A percentile compares a stretch with the other conserved stretches of the same genome.
Conservation (phyloP, 2,329 filamentous ascomycete genomes). For the Pyrenochaeta sp. region DNA sequence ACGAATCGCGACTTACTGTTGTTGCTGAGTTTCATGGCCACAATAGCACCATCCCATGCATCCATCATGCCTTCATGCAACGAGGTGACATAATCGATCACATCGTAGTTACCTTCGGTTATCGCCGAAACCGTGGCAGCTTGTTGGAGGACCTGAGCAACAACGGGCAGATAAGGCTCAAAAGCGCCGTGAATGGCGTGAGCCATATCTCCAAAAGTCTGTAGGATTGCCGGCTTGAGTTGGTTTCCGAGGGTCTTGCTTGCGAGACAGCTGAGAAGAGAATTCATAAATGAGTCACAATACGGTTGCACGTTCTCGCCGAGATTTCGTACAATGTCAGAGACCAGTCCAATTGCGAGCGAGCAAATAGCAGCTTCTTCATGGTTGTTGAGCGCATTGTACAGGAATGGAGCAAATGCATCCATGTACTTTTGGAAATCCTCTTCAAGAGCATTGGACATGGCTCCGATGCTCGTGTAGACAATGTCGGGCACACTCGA, state of each 20-base stretch:
- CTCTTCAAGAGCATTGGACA: slow-evolving; percentile 89
- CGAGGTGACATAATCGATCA: slow-evolving; percentile 95
- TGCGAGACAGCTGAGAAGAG: slow-evolving; percentile 89
- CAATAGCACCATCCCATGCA: slow-evolving; percentile 96
- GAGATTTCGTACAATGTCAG: slow-evolving; percentile 92
- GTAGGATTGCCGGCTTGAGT: slow-evolving; percentile 96
- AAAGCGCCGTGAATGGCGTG: slow-evolving; percentile 92
- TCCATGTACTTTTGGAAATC: slow-evolving; percentile 99
- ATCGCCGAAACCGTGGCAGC: slow-evolving; percentile 82
- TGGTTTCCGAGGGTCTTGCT: slow-evolving; percentile 89
- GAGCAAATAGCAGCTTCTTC: slow-evolving; percentile 93
- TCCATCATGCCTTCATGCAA: slow-evolving; percentile 98
- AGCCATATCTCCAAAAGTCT: slow-evolving; percentile 97
- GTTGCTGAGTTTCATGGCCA: slow-evolving; percentile 84
- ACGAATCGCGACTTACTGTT: slow-evolving; percentile 67
- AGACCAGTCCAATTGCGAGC: slow-evolving; percentile 96
- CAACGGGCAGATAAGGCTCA: slow-evolving; percentile 89
- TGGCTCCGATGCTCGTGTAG: slow-evolving; percentile 89
- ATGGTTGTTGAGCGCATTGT: slow-evolving; percentile 93
- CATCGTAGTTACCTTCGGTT: slow-evolving; percentile 86
- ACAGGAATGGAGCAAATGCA: slow-evolving; percentile 87
- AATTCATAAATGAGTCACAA: slow-evolving; percentile 99
- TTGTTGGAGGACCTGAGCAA: slow-evolving; percentile 93
- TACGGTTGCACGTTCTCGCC: slow-evolving; percentile 91
- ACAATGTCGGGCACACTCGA: slow-evolving; percentile 94